phyloP scores from a whole-genome alignment of 2,329 filamentous ascomycete species.

The Colletotrichum ledebouriae region DNA sequence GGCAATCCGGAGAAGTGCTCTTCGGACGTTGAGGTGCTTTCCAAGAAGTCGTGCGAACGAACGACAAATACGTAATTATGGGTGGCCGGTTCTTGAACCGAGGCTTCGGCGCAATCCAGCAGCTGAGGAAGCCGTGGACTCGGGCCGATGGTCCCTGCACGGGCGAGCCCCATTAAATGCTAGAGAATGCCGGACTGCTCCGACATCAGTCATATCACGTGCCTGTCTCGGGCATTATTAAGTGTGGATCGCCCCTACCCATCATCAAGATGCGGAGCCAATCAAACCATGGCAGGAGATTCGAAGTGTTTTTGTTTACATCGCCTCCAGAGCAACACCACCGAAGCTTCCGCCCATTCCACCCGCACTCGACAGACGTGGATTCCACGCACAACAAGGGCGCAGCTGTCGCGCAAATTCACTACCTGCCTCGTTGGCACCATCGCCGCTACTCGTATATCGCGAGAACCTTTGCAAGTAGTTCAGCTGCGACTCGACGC shows the following conservation, averaged over 20 bases:
- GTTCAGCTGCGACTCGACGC: conserved; percentile 19
- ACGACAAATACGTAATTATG: conserved; percentile 33
- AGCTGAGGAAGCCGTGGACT: conserved; percentile 26
- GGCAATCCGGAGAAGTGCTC: neutral
- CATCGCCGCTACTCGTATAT: neutral
- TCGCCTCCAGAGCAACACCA: conserved; percentile 54
- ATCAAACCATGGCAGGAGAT: conserved; percentile 7
- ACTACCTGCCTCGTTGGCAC: no score
- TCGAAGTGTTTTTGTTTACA: conserved; percentile 57
- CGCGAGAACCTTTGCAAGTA: conserved; percentile 13
- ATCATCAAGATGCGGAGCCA: conserved; percentile 43
- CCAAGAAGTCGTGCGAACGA: neutral
- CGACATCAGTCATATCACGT: conserved; percentile 25
- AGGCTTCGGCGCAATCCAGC: conserved; percentile 44
- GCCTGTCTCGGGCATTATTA: conserved; percentile 6
- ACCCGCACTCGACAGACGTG: conserved; percentile 16
- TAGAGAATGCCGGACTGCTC: conserved; percentile 21
- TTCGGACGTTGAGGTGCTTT: neutral
- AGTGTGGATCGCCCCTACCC: conserved; percentile 1
- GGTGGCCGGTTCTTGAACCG: conserved; percentile 46
- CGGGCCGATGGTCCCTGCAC: conserved; percentile 13
- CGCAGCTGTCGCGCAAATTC: conserved; percentile 7
- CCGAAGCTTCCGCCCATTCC: conserved; percentile 17
- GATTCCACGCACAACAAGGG: conserved; percentile 7
- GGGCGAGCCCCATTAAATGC: no score